These are phyloP conservation scores for Rhizoctonia solani DNA, from an alignment of 1,284 basidiomycete species.

Conservation along the genomic window DNA sequence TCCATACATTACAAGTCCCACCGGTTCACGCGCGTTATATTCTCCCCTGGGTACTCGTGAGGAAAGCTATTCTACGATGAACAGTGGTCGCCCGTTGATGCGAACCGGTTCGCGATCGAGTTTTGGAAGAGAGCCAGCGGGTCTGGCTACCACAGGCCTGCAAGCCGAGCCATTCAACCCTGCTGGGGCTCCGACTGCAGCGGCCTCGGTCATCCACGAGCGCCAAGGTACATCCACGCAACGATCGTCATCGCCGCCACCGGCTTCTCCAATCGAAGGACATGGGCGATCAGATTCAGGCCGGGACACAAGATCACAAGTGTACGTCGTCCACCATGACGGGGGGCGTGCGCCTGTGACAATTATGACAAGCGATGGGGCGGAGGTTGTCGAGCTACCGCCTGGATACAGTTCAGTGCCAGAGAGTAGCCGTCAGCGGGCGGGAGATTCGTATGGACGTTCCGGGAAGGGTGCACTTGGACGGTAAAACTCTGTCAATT, in stretches of 20 bases:
- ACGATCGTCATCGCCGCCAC: not conserved
- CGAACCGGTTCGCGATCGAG: conserved; percentile 6
- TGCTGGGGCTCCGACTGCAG: not conserved
- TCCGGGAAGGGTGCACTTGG: not conserved
- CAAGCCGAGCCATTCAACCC: conserved; percentile 25
- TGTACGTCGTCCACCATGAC: conserved; percentile 38
- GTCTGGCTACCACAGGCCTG: conserved; percentile 3
- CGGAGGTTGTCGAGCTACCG: conserved; percentile 37
- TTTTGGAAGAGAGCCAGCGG: not conserved
- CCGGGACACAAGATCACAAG: conserved; percentile 28
- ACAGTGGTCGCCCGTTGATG: conserved; percentile 12
- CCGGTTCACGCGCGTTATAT: conserved; percentile 2
- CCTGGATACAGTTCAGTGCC: conserved; percentile 23
- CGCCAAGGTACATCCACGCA: too few species aligned
- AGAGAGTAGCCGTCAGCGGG: conserved; percentile 14
- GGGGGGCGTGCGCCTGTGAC: conserved; percentile 36
- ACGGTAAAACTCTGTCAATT: not conserved
- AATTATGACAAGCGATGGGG: conserved; percentile 36
- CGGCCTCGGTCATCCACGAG: too few species aligned
- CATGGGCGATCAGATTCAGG: not conserved
- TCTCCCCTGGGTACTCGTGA: conserved; percentile 16
- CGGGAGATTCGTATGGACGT: not conserved
- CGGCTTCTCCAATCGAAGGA: not conserved
- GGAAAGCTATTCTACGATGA: not conserved
- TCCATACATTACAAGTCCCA: not conserved